Conservation (phyloP, 345 rosid species). For the Clausena lansium region DNA sequence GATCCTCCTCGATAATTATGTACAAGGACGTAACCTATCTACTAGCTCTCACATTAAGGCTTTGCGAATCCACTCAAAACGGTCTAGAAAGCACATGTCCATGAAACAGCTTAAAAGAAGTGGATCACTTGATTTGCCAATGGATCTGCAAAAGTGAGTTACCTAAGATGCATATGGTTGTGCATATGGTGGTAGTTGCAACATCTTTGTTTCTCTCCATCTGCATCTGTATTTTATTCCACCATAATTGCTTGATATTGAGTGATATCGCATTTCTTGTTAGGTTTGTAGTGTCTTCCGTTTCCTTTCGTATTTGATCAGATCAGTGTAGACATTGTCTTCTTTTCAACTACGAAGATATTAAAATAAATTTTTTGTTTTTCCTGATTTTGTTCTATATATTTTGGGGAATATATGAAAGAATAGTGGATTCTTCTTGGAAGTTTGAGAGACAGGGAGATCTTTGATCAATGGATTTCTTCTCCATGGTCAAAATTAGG, state of each 20-base stretch:
- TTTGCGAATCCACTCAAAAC: conserved; percentile 57
- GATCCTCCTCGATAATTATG: conserved; percentile 81
- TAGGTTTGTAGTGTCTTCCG: not conserved
- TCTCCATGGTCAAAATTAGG: not conserved
- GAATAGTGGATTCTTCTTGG: not conserved
- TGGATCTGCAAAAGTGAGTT: conserved; percentile 57
- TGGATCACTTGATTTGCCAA: conserved; percentile 55
- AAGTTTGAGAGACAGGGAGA: not conserved
- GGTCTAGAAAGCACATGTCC: conserved; percentile 78
- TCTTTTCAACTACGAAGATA: not conserved
- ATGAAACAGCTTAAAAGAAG: conserved; percentile 68
- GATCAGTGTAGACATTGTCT: not conserved
- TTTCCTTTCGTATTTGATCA: not conserved
- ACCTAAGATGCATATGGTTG: not conserved
- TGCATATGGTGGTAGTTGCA: not conserved
- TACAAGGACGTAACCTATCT: conserved; percentile 43
- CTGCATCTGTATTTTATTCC: not conserved
- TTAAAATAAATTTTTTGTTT: not conserved
- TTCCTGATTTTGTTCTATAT: not conserved
- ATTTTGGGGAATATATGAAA: not conserved
- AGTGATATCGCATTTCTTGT: not conserved
- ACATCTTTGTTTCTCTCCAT: not conserved
- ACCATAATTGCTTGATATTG: not conserved
- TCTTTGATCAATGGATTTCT: not conserved
- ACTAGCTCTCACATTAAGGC: conserved; percentile 41